Percentiles rank a stretch among this genome's conserved stretches.
phyloP scores from a whole-genome alignment of 2,329 filamentous ascomycete genomes.

The Apiospora marii region DNA sequence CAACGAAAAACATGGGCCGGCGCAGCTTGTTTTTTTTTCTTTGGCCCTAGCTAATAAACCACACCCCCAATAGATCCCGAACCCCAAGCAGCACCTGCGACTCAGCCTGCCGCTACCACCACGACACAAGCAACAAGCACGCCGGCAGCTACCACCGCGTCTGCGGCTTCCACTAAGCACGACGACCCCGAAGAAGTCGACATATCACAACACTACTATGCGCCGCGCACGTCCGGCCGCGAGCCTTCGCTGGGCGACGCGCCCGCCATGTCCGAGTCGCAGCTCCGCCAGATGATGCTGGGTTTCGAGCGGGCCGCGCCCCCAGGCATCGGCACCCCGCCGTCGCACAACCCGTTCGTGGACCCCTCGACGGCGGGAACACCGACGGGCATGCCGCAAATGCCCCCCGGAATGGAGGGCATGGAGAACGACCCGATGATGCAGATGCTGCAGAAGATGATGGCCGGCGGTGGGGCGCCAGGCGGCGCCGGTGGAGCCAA shows the following conservation, averaged over 20 bases:
- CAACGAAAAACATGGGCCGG: not conserved
- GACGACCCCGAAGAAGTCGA: constrained; percentile 80
- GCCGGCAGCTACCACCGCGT: constrained; percentile 32
- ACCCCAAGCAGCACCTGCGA: constrained; percentile 23
- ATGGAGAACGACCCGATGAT: constrained; percentile 70
- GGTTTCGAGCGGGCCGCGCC: constrained; percentile 55
- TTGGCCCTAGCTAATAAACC: constrained; percentile 21
- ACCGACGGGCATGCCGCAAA: constrained; percentile 33
- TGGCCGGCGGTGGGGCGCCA: constrained; percentile 52
- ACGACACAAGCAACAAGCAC: constrained; percentile 36
- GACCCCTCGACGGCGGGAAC: constrained; percentile 31
- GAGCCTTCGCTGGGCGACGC: constrained; percentile 45
- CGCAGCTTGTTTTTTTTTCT: not conserved
- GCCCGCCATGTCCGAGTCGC: constrained; percentile 59
- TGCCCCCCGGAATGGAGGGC: constrained; percentile 43
- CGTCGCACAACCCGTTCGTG: constrained; percentile 35
- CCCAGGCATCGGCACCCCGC: constrained; percentile 29
- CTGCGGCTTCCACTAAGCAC: constrained; percentile 43
- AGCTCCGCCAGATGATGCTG: constrained; percentile 71
- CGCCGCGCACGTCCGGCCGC: constrained; percentile 56
- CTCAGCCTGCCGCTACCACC: constrained; percentile 40
- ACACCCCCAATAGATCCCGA: constrained; percentile 18
- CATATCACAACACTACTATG: constrained; percentile 78
- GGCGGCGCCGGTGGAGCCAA: constrained; percentile 46
- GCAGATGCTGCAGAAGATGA: constrained; percentile 79